A percentile compares a stretch with the other conserved stretches of the same genome.
phyloP scores from a whole-genome alignment of 257 asterid genomes.

The Scutellaria baicalensis region DNA sequence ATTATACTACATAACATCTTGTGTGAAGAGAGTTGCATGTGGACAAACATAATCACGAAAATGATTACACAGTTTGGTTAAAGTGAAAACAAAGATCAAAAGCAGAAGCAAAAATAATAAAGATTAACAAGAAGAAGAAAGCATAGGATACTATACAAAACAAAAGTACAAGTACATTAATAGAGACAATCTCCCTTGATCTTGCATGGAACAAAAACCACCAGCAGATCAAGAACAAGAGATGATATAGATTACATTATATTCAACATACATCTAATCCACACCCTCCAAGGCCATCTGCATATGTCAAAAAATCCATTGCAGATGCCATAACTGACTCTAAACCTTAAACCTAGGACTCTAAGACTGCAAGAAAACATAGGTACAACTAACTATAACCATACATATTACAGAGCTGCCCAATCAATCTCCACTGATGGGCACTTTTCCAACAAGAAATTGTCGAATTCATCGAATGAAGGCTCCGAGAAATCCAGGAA shows the following conservation, averaged over 20 bases:
- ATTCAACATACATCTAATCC: background rate
- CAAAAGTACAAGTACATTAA: constrained; percentile 14
- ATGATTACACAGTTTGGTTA: background rate
- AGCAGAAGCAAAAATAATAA: background rate
- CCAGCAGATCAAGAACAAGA: constrained; percentile 43
- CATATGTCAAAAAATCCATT: constrained; percentile 73
- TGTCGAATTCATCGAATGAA: constrained; percentile 21
- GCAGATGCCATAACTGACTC: constrained; percentile 42
- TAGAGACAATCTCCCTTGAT: constrained; percentile 18
- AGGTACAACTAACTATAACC: background rate
- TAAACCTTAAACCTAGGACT: background rate
- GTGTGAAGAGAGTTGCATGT: too few species aligned
- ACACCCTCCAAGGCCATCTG: constrained; percentile 36
- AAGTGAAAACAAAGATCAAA: background rate
- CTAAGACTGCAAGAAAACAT: background rate
- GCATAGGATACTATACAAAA: background rate
- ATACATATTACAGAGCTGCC: constrained; percentile 45
- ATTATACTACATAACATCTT: too few species aligned
- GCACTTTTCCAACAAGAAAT: constrained; percentile 47
- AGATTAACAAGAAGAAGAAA: background rate
- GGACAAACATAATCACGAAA: too few species aligned
- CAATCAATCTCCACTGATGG: constrained; percentile 97
- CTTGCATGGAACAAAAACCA: constrained; percentile 61
- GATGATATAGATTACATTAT: constrained; percentile 14
- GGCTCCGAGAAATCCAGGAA: constrained; percentile 44